phyloP scores from a whole-genome alignment of 176 grass and related monocot species.

The Ananas comosus region DNA sequence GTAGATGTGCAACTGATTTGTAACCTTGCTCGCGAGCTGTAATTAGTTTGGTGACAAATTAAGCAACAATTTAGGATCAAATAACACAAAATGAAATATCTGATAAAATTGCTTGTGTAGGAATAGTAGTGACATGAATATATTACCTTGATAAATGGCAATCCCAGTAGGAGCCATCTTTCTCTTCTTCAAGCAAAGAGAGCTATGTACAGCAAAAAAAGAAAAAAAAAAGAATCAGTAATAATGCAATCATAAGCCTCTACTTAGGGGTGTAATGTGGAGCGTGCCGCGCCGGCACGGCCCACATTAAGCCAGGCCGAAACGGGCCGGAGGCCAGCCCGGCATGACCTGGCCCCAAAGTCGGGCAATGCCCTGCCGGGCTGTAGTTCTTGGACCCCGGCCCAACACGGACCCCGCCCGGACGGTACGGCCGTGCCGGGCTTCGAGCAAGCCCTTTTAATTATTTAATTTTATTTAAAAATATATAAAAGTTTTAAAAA shows the following conservation, averaged over 20 bases:
- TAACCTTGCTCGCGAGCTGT: conserved; percentile 62
- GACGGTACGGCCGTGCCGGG: too few species aligned
- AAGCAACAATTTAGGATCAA: not conserved
- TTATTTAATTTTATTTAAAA: too few species aligned
- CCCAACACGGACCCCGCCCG: too few species aligned
- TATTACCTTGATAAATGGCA: conserved; percentile 74
- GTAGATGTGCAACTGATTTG: conserved; percentile 70
- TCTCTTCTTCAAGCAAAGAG: conserved; percentile 74
- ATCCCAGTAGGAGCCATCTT: conserved; percentile 71
- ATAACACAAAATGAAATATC: not conserved
- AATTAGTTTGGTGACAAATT: not conserved
- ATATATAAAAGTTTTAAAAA: too few species aligned
- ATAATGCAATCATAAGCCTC: not conserved
- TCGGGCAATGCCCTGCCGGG: too few species aligned
- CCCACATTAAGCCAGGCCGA: too few species aligned
- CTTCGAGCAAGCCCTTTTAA: too few species aligned
- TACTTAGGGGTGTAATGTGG: too few species aligned
- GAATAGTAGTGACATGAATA: not conserved
- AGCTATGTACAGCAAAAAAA: conserved; percentile 29
- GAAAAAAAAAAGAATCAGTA: not conserved
- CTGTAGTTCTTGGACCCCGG: too few species aligned
- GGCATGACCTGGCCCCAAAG: too few species aligned
- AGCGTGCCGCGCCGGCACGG: too few species aligned
- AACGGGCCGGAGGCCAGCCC: too few species aligned
- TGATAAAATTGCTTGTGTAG: not conserved